These are phyloP conservation scores for Cucumis hystrix DNA, from an alignment of 306 rosid genomes.

Conservation along the genomic window DNA sequence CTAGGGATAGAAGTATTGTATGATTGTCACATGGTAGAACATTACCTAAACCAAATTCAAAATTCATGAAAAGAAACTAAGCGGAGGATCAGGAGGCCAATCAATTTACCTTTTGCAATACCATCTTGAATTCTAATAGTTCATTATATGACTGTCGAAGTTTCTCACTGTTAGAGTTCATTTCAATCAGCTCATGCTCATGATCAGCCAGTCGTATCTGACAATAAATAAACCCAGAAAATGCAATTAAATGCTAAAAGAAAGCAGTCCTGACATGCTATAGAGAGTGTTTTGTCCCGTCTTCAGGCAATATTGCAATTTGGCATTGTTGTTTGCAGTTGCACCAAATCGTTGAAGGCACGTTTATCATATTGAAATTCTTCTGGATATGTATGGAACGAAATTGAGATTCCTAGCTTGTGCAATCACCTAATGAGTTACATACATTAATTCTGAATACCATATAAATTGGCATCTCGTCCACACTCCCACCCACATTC, in stretches of 20 bases:
- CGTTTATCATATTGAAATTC: not conserved
- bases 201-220: conserved; percentile 92
- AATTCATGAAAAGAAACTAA: not conserved
- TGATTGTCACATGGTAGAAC: not conserved
- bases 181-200: conserved; percentile 86
- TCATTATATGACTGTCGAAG: conserved; percentile 87
- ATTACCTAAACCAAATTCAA: not conserved
- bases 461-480: not conserved
- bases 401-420: not conserved
- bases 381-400: not conserved
- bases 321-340: not conserved
- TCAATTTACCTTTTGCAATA: conserved; percentile 66
- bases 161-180: conserved; percentile 82
- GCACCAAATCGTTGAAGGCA: not conserved
- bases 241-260: conserved; percentile 13
- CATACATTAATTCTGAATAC: not conserved
- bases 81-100: not conserved
- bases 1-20: not conserved
- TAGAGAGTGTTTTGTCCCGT: not conserved
- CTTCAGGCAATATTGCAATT: not conserved
- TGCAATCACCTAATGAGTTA: not conserved
- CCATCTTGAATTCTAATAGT: conserved; percentile 94
- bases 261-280: not conserved
- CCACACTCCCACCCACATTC: not conserved
- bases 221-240: conserved; percentile 9